Evolutionary conservation across 805 yeast species (phyloP).

Genomic region (Phaffomyces opuntiae): DNA sequence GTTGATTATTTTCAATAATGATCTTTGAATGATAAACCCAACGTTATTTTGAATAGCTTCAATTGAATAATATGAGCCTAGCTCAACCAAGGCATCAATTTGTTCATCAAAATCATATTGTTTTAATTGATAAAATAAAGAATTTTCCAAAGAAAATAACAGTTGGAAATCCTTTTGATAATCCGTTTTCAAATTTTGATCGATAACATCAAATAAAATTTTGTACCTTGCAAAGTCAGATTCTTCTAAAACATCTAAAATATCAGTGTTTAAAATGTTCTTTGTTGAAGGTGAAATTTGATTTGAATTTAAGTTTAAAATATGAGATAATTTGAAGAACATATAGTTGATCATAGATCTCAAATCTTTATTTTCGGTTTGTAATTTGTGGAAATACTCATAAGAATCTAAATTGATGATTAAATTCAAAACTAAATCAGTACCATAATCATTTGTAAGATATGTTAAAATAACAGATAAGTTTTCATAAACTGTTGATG

Average conservation of each 20-base stretch:
- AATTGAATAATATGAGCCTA: conserved; percentile 16
- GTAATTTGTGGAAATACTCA: conserved; percentile 1
- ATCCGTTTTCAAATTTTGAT: conserved; percentile 19
- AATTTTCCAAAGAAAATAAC: conserved; percentile 8
- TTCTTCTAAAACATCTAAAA: conserved; percentile 11
- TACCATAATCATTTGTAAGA: conserved; percentile 4
- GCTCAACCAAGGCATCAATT: conserved; percentile 10
- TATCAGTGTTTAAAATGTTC: conserved; percentile 8
- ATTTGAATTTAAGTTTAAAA: neutral
- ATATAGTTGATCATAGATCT: conserved; percentile 6
- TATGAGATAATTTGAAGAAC: conserved; percentile 10
- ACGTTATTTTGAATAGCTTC: conserved; percentile 15
- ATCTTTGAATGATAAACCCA: conserved; percentile 10
- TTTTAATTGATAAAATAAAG: conserved; percentile 3
- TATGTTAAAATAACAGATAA: conserved; percentile 6
- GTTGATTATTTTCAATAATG: conserved; percentile 11
- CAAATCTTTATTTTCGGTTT: conserved; percentile 1
- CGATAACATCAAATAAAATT: conserved; percentile 20
- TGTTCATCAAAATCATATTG: conserved; percentile 13
- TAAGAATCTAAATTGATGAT: conserved; percentile 7
- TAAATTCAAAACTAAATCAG: conserved; percentile 10
- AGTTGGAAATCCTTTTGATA: conserved; percentile 15
- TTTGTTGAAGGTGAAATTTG: neutral
- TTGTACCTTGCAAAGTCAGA: conserved; percentile 17
- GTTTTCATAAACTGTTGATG: neutral